A percentile compares a stretch with the other conserved stretches of the same genome.
phyloP scores from a whole-genome alignment of 2,329 filamentous ascomycete species.

The Diaporthe aspalathi region DNA sequence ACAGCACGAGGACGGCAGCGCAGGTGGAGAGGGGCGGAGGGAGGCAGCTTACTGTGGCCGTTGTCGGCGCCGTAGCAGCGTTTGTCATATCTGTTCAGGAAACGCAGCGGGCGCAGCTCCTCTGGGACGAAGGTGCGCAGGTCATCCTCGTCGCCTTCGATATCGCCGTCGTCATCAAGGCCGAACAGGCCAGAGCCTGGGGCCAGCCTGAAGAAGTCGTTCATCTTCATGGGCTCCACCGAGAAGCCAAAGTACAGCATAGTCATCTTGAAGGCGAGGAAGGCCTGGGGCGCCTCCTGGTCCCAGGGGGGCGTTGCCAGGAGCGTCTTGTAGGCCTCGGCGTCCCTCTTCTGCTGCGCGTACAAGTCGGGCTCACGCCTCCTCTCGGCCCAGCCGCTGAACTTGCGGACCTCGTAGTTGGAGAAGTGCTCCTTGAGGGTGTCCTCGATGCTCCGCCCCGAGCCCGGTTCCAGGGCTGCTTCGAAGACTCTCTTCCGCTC shows the following conservation, averaged over 20 bases:
- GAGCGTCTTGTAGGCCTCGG: neutral
- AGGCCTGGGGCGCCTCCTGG: neutral
- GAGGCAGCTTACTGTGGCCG: slow-evolving; percentile 26
- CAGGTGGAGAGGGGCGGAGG: neutral
- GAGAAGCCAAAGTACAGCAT: slow-evolving; percentile 61
- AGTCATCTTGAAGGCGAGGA: slow-evolving; percentile 55
- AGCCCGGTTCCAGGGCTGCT: neutral
- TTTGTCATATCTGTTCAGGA: slow-evolving; percentile 39
- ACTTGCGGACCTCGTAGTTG: slow-evolving; percentile 28
- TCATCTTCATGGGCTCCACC: slow-evolving; percentile 53
- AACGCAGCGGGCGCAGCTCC: slow-evolving; percentile 38
- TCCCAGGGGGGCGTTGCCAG: slow-evolving; percentile 4
- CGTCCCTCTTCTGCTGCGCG: slow-evolving; percentile 20
- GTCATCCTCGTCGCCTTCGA: slow-evolving; percentile 43
- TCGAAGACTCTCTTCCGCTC: neutral
- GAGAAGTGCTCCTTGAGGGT: slow-evolving; percentile 27
- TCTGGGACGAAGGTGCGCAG: slow-evolving; percentile 31
- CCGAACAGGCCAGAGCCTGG: slow-evolving; percentile 11
- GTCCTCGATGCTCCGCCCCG: slow-evolving; percentile 23
- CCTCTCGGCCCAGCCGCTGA: slow-evolving; percentile 34
- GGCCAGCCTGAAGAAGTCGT: slow-evolving; percentile 38
- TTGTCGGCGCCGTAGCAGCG: slow-evolving; percentile 35
- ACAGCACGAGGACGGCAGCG: neutral
- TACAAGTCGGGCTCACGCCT: slow-evolving; percentile 14
- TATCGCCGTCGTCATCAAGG: slow-evolving; percentile 32